Evolutionary conservation across 2,329 filamentous ascomycete genomes (phyloP), one percentile per base, ranked within the genome.

Genomic region (Colletotrichum chlorophyti): DNA sequence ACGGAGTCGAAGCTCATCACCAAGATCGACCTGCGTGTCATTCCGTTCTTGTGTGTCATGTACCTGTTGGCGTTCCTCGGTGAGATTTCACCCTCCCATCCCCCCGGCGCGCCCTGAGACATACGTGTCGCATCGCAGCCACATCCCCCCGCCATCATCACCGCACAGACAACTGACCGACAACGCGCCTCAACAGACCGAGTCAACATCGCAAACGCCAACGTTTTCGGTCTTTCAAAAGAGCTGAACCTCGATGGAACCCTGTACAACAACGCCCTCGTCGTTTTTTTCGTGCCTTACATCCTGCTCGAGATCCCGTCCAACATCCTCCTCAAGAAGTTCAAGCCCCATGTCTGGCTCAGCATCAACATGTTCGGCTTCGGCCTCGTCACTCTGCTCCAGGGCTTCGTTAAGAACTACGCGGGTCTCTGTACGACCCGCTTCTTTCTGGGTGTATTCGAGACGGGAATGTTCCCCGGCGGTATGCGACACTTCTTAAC

Each of bases 311-410:
- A 93, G 76, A 74, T 73, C 58, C 76, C 89, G 52, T 83, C 80
- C 62, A 70, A 70, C 51, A 66, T 70, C n/a, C 58, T 70, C 15
- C 65, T 70, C 17, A 69, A 69, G 50, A 68, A 69, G 58, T 77
- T 77, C 65, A 71, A 70, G 45, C 89, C 89, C 2, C 82, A 88
- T 61, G 75, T 90, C 43, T 92, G 88, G 91, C 79, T 96, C 21
- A 87, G 89, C 4, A 70, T 85, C 49, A 96, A 93, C 76, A 96
- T 96, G 89, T 90, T 94, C 63, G 76, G 85, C 57, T 97, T 96
- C 65, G 91, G 91, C 9, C 76, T 96, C 19, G 83, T 88, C 40
- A 91, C 89, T 17, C 79, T 91, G 32, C 83, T 86, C 65, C 91
- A 96, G 74, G 93, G 93, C 1, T 74, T 96, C 6, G 89, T 93